phyloP scores from a whole-genome alignment of 306 rosid genomes.

The Prunus mume region DNA sequence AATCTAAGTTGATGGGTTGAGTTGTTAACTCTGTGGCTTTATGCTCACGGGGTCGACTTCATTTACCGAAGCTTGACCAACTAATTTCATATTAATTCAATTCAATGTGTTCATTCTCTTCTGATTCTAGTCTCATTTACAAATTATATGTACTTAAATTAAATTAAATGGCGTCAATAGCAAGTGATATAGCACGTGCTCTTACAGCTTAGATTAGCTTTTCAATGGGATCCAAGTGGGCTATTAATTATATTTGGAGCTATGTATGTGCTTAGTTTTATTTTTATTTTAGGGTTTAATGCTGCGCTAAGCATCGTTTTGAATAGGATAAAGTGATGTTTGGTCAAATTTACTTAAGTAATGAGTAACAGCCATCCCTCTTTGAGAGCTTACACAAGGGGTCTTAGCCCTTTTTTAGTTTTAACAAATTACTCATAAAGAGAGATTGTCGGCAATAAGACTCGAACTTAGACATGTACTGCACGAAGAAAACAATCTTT shows the following conservation, averaged over 20 bases:
- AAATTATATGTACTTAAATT: neutral
- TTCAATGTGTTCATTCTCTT: conserved; percentile 2
- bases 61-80: conserved; percentile 24
- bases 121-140: neutral
- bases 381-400: too few relatives aligned
- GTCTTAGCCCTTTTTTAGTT: too few relatives aligned
- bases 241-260: neutral
- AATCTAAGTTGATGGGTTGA: neutral
- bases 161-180: conserved; percentile 5
- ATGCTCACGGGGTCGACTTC: conserved; percentile 33
- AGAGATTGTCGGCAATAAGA: accelerated
- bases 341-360: neutral
- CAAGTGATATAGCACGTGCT: conserved; percentile 29
- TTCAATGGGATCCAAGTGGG: conserved; percentile 3
- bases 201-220: conserved; percentile 10
- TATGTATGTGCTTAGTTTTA: too few relatives aligned
- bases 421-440: too few relatives aligned
- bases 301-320: too few relatives aligned
- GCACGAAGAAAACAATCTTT: accelerated
- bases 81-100: neutral
- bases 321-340: neutral
- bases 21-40: neutral
- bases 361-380: neutral
- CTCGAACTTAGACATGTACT: accelerated
- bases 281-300: too few relatives aligned